Conservation (phyloP, 75 land plant genomes). For the Picea sitchensis region DNA sequence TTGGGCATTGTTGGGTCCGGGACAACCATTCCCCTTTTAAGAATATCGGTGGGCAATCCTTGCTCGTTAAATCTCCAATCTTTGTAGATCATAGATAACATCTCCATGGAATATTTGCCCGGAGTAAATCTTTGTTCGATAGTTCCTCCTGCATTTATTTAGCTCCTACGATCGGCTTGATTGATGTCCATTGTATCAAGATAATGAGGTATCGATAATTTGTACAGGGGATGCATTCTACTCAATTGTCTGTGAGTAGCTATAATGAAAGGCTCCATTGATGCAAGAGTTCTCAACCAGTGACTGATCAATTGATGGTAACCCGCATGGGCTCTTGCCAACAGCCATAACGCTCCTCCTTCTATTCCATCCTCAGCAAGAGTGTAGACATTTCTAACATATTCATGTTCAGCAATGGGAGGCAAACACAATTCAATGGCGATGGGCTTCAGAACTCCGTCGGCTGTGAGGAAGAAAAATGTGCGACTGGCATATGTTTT, state of each 20-base stretch:
- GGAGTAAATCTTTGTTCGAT: slow-evolving; percentile 9
- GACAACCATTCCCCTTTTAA: slow-evolving; percentile 64
- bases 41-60: too few relatives aligned
- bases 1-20: slow-evolving; percentile 35
- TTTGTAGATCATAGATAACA: slow-evolving; percentile 50
- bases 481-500: slow-evolving; percentile 23
- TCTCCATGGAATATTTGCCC: slow-evolving; percentile 11
- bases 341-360: slow-evolving; percentile 57
- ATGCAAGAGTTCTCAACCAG: too few relatives aligned
- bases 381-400: slow-evolving; percentile 37
- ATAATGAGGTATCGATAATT: too few relatives aligned
- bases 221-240: too few relatives aligned
- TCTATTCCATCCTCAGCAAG: slow-evolving; percentile 16
- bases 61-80: slow-evolving; percentile 24
- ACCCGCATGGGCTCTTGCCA: slow-evolving; percentile 64
- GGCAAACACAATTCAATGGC: too few relatives aligned
- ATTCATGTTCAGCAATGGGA: slow-evolving; percentile 12
- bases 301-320: too few relatives aligned
- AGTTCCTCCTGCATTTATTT: slow-evolving; percentile 52
- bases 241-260: too few relatives aligned
- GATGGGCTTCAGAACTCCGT: slow-evolving; percentile 7
- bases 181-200: slow-evolving; percentile 20
- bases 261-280: too few relatives aligned
- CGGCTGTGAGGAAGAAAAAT: slow-evolving; percentile 51
- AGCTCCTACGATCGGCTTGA: slow-evolving; percentile 43